These are phyloP conservation scores for Entamoeba moshkovskii DNA, from an alignment of 208 protist species.

Conservation along the genomic window DNA sequence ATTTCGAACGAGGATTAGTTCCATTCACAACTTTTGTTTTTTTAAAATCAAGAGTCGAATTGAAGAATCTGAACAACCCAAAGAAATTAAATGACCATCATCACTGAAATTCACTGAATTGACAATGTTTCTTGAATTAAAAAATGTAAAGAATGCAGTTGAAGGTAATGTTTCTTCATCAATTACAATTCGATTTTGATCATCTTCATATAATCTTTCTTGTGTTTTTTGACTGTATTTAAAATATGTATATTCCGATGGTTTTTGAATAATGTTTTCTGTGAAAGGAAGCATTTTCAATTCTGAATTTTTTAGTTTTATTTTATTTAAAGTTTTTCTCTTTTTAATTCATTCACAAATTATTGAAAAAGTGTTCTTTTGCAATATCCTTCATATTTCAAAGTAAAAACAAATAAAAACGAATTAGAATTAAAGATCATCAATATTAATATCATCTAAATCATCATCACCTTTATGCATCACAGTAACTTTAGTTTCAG, in stretches of 20 bases:
- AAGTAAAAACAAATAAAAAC: background rate
- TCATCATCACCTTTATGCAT: background rate
- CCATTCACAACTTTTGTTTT: background rate
- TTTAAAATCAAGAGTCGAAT: background rate
- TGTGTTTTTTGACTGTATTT: background rate
- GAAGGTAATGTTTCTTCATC: background rate
- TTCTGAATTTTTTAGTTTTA: background rate
- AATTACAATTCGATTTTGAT: background rate
- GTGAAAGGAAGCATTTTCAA: too few relatives aligned
- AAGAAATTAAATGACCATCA: background rate
- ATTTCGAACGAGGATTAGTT: background rate
- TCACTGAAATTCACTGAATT: background rate
- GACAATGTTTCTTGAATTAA: background rate
- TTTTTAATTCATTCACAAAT: background rate
- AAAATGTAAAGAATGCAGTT: background rate
- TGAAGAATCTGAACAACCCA: background rate
- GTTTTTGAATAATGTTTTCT: background rate
- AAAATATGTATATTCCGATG: background rate
- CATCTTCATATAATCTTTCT: background rate
- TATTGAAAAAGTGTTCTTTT: too few relatives aligned
- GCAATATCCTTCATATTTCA: background rate
- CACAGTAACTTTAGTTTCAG: background rate
- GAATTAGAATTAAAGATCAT: background rate
- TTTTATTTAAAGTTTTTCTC: background rate
- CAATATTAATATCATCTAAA: background rate